Evolutionary conservation across 108 stramenopile genomes (phyloP).

Genomic region (Epithemia pelagica): DNA sequence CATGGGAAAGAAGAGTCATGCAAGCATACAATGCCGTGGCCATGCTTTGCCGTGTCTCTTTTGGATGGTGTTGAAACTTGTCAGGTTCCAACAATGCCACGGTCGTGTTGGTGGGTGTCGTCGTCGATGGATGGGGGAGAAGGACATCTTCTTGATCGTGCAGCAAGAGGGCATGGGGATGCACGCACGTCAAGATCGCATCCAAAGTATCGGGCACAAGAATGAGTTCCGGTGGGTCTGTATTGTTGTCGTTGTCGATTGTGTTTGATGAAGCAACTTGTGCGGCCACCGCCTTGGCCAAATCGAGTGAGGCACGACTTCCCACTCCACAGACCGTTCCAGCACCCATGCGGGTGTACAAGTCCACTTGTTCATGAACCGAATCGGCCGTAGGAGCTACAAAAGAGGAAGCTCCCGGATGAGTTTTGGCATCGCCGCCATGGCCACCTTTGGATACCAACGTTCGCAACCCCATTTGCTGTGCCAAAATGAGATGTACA

Average conservation of each 20-base stretch:
- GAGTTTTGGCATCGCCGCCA: too few relatives aligned
- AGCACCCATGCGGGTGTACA: not conserved
- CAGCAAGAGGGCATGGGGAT: not conserved
- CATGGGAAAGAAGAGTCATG: not conserved
- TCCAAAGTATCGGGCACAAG: not conserved
- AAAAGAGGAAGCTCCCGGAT: too few relatives aligned
- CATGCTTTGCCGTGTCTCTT: not conserved
- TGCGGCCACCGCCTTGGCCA: not conserved
- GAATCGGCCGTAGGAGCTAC: not conserved
- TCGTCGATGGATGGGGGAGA: not conserved
- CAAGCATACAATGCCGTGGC: not conserved
- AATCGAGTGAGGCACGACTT: not conserved
- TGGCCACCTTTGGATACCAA: not conserved
- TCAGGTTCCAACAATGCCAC: not conserved
- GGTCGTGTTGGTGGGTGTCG: not conserved
- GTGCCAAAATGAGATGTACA: not conserved
- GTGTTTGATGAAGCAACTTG: not conserved
- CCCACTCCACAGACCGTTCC: not conserved
- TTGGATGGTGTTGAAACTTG: not conserved
- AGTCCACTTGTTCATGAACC: not conserved
- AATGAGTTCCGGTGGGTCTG: not conserved
- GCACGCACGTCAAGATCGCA: not conserved
- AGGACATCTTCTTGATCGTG: not conserved
- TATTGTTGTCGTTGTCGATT: not conserved
- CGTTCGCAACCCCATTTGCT: not conserved